Base-by-base conservation (phyloP, 345 rosid species). In the Arabidopsis arenosa region DNA sequence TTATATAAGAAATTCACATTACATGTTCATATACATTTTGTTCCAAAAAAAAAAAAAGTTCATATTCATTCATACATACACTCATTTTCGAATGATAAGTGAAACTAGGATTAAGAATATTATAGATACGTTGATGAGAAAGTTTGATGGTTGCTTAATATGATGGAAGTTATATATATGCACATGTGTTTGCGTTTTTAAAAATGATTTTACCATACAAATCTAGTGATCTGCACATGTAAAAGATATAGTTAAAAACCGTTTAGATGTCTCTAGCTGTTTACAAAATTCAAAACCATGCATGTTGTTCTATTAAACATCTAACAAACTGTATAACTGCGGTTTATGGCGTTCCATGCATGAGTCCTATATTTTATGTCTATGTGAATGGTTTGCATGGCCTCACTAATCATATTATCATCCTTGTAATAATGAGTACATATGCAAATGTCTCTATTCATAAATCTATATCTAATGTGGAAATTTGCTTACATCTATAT, bases 21-120 rank as follows among this genome's bases (percentile, higher is more conserved):
- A 87, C 57, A 85, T 85, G 60, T 81, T 86, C 8, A 37, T 45
- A 47, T 47, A 17, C 36, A 41, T n/a, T n/a, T n/a, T n/a, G n/a
- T n/a, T n/a, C n/a, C n/a, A n/a, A n/a, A n/a, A n/a, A n/a, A n/a
- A n/a, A n/a, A n/a, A n/a, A n/a, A n/a, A n/a, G 60, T 81, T 86
- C 8, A 37, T 45, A 47, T 47, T 11, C 36, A 41, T 63, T 18
- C 37, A 64, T 73, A 21, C 15, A 35, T 30, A 15, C 36, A 62
- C 56, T 51, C 54, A 17, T 61, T 7, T 48, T 17, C 17, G n/a
- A 3, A n/a, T 37, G 54, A 54, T 32, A 55, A 17, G 35, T 9
- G 49, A 23, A 54, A 44, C 9, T 13, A 54, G 5, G 26, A 41
- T 52, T 28, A 28, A 28, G 32, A 23, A 23, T 23, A 23, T 23